Conservation (phyloP, 148 eudicot genomes). For the Silene conica region DNA sequence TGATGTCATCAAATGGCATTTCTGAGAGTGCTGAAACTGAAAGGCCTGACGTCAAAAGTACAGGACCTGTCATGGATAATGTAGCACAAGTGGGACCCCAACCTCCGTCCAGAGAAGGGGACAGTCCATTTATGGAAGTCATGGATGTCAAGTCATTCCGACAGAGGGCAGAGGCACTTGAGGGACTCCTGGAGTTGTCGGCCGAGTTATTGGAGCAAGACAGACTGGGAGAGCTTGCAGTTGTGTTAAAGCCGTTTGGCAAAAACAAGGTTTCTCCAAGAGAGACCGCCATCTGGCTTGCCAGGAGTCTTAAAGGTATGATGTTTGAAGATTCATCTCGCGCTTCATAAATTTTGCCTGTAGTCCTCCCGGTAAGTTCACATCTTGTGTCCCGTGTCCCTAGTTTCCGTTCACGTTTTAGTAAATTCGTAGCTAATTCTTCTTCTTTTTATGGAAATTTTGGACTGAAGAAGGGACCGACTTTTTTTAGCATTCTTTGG, state of each 20-base stretch:
- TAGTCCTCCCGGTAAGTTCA: conserved; percentile 22
- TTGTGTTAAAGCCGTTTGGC: conserved; percentile 93
- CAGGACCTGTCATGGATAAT: conserved; percentile 31
- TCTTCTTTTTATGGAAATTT: conserved; percentile 22
- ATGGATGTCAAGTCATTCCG: conserved; percentile 87
- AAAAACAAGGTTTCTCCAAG: conserved; percentile 93
- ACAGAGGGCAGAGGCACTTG: conserved; percentile 97
- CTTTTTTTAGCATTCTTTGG: conserved; percentile 36
- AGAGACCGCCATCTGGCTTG: conserved; percentile 96
- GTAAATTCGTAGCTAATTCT: conserved; percentile 5
- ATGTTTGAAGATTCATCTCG: conserved; percentile 65
- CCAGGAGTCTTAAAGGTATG: conserved; percentile 84
- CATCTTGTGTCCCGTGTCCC: conserved; percentile 21
- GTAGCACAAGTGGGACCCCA: conserved; percentile 37
- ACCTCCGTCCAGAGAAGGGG: conserved; percentile 36
- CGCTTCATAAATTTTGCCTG: conserved; percentile 29
- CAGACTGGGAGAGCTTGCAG: conserved; percentile 78
- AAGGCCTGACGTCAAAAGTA: conserved; percentile 23
- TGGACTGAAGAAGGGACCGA: conserved; percentile 14
- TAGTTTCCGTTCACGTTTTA: conserved; percentile 11
- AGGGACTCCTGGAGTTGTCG: conserved; percentile 84
- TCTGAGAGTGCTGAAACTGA: conserved; percentile 28
- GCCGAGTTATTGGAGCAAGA: conserved; percentile 90
- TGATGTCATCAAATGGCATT: conserved; percentile 30
- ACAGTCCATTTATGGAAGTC: conserved; percentile 53